Evolutionary conservation across 2,329 filamentous ascomycete genomes (phyloP), one percentile per base, ranked within the genome.

Genomic region (Colletotrichum kahawae): DNA sequence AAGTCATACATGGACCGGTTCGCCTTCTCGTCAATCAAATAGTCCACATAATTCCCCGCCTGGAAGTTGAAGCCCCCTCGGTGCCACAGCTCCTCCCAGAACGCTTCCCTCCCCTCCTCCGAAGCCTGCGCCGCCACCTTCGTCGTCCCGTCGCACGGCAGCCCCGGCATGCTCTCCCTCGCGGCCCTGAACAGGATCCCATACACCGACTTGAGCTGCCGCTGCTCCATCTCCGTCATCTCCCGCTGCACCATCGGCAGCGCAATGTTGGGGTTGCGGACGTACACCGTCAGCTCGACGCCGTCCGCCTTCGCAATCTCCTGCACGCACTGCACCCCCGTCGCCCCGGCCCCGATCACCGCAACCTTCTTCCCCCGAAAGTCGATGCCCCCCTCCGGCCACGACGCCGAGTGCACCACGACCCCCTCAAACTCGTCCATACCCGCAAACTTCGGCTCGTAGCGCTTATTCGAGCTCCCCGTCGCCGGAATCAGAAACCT

Each of bases 201-300:
- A 36, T 87, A 87, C 2, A 77, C 78, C 1, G 78, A 77, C 57
- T 85, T 85, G 8, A 77, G 78, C 31, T 82, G 82, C 24, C 87
- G 82, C 76, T 90, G 85, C 69, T 90, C 86, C 56, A 89, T 83
- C 36, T 80, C 83, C 0, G 85, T 84, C 2, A 91, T 78, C 3
- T 81, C 69, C 2, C 84, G 81, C 77, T 91, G 89, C 2, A 86
- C 82, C 89, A 93, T 92, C 0, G 92, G 92, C 0, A 93, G 79
- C 14, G 88, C 89, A 14, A 89, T 85, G 71, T 91, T 92, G 0
- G 91, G 90, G 3, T 89, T 92, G 21, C 91, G 85, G 75, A 92
- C 87, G 78, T 91, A 91, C 4, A 92, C 87, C 4, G 81, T 83
- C 43, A 85, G 70, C 24, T 82, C 74, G 3, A 67, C 69, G 12